phyloP scores from a whole-genome alignment of 2,329 filamentous ascomycete species.

The Penicillium corylophilum region DNA sequence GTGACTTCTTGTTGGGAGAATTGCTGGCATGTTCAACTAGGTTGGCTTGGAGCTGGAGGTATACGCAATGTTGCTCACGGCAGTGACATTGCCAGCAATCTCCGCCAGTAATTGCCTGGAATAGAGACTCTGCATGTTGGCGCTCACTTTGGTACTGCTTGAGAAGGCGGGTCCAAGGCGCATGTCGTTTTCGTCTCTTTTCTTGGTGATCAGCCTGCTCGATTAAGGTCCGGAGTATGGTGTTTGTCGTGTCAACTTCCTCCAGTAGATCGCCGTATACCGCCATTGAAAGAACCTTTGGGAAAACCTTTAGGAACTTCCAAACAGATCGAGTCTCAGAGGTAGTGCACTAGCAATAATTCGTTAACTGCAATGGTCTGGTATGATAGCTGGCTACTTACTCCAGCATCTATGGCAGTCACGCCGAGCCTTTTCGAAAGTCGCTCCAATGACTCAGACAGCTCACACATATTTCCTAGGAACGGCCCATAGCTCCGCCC shows the following conservation, averaged over 20 bases:
- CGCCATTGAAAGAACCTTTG: too few relatives aligned
- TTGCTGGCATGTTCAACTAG: not conserved
- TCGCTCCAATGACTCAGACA: slow-evolving; percentile 1
- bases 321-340: not conserved
- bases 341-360: not conserved
- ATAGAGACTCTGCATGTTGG: not conserved
- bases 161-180: not conserved
- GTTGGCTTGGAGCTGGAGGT: slow-evolving; percentile 4
- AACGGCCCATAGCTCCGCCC: slow-evolving; percentile 9
- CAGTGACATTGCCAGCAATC: slow-evolving; percentile 4
- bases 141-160: slow-evolving; percentile 2
- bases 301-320: slow-evolving; percentile 15
- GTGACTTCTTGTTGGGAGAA: not conserved
- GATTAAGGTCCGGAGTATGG: slow-evolving; percentile 10
- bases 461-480: slow-evolving; percentile 1
- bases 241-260: slow-evolving; percentile 11
- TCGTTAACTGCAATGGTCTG: too few relatives aligned
- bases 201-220: slow-evolving; percentile 13
- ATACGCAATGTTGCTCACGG: not conserved
- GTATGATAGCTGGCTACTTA: not conserved
- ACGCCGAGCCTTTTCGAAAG: slow-evolving; percentile 1
- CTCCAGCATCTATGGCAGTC: not conserved
- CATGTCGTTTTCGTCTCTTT: not conserved
- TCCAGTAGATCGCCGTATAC: slow-evolving; percentile 16
- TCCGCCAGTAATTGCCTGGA: not conserved